Base-by-base conservation (phyloP, 805 yeast genomes). In the Suhomyces tanzawaensis region DNA sequence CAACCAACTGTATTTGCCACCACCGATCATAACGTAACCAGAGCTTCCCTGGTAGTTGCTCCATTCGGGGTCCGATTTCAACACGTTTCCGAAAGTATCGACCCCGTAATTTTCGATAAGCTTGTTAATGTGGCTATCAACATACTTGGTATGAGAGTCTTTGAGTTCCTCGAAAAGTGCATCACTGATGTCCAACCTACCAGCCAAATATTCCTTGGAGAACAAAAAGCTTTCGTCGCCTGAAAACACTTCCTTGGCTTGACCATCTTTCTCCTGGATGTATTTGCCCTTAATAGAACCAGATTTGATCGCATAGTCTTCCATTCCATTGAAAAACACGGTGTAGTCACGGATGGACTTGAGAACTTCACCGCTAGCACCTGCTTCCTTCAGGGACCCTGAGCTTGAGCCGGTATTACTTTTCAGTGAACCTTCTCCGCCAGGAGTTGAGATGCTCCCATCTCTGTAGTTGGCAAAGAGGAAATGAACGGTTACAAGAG, bases 11-110 rank as follows among this genome's bases (percentile, higher is more conserved):
- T 64, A 76, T 44, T 67, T 53, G 1, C 74, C 77, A 12, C 82
- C 76, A 7, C 82, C 82, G 31, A 76, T 75, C 26, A 75, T 53
- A 11, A 76, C 80, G 45, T 60, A 64, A 6, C 74, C 74, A 19
- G 51, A 44, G 1, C 66, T 47, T 2, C 57, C 62, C 11, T 52
- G 40, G 48, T 65, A 69, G 1, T 30, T 16, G 3, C 43, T 41
- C 73, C 73, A 69, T 21, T 71, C 66, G 2, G 77, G 72, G 34
- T 63, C 62, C 3, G 62, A 48, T 7, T 46, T 47, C 7, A 60
- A 37, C 3, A 57, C 19, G 15, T 50, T 55, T 16, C 77, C 70
- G 35, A 64, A 62, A 3, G 77, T 71, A 3, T 53, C 41, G 5
- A 57, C 29, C 3, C 58, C 57, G 34, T 43, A 41, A 17, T 55